Percentiles rank a stretch among this genome's conserved stretches.
phyloP scores from a whole-genome alignment of 306 rosid species.

The Notholithocarpus densiflorus region DNA sequence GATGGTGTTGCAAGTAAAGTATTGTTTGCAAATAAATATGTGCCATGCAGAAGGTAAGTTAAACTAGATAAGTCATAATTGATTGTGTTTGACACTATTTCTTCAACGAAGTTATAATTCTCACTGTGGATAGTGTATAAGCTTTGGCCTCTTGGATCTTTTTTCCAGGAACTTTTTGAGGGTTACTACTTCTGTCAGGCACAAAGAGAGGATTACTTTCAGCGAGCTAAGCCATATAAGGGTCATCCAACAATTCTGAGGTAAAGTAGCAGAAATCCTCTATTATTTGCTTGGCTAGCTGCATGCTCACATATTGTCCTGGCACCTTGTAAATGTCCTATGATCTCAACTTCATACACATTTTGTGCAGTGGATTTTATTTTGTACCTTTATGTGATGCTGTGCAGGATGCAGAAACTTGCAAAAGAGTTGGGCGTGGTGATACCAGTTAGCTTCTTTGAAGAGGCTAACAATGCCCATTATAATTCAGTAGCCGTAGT shows the following conservation, averaged over 20 bases:
- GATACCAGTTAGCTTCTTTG: slow-evolving; percentile 92
- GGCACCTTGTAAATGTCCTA: slow-evolving; percentile 7
- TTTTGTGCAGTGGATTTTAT: slow-evolving; percentile 14
- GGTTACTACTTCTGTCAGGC: slow-evolving; percentile 97
- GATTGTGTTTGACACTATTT: not conserved
- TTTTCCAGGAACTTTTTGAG: slow-evolving; percentile 83
- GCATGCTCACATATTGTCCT: slow-evolving; percentile 3
- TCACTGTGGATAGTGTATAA: not conserved
- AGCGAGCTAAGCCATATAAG: slow-evolving; percentile 76
- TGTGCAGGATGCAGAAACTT: slow-evolving; percentile 76
- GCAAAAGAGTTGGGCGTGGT: slow-evolving; percentile 84
- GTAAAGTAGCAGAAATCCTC: slow-evolving; percentile 37
- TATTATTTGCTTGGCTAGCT: slow-evolving; percentile 10
- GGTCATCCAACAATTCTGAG: slow-evolving; percentile 85
- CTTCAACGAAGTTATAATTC: slow-evolving; percentile 5
- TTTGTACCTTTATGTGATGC: slow-evolving; percentile 27
- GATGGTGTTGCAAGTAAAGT: not conserved
- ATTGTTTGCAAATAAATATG: not conserved
- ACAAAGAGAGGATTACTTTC: slow-evolving; percentile 77
- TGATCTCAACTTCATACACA: slow-evolving; percentile 5
- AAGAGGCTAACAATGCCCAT: slow-evolving; percentile 97
- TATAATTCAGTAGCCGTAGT: slow-evolving; percentile 83
- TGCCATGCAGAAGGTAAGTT: not conserved
- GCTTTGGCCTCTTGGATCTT: slow-evolving; percentile 21
- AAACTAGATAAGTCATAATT: not conserved